Evolutionary conservation across 2,329 filamentous ascomycete genomes (phyloP).

Genomic region (Verruconis gallopava): DNA sequence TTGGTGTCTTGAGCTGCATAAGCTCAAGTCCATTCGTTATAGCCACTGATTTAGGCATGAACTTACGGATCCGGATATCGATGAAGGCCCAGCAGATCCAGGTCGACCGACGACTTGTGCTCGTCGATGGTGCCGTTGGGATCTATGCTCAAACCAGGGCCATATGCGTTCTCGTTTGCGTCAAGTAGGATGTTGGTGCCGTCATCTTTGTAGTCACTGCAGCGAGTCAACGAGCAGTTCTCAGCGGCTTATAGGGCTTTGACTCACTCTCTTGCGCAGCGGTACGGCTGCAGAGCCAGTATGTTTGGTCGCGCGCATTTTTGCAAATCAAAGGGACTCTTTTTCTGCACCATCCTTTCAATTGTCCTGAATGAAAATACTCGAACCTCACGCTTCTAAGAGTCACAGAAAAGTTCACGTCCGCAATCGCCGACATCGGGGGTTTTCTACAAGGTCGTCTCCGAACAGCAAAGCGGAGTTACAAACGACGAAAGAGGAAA

Average conservation of each 20-base stretch:
- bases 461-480: too few relatives aligned
- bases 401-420: not conserved
- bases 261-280: conserved; percentile 41
- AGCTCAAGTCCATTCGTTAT: not conserved
- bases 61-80: conserved; percentile 78
- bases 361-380: not conserved
- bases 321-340: conserved; percentile 32
- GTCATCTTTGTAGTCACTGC: conserved; percentile 95
- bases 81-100: conserved; percentile 74
- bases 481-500: too few relatives aligned
- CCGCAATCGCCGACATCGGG: not conserved
- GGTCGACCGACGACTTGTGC: conserved; percentile 34
- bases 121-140: conserved; percentile 35
- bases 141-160: conserved; percentile 56
- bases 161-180: conserved; percentile 95
- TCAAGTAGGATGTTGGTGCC: conserved; percentile 92
- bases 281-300: conserved; percentile 38
- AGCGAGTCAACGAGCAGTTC: conserved; percentile 11
- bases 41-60: not conserved
- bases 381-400: too few relatives aligned
- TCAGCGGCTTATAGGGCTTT: conserved; percentile 11
- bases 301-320: conserved; percentile 41
- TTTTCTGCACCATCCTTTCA: conserved; percentile 10
- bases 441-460: too few relatives aligned
- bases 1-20: conserved; percentile 50